Base-by-base conservation (phyloP, 2,329 filamentous ascomycete species). In the Pleurostoma richardsiae region DNA sequence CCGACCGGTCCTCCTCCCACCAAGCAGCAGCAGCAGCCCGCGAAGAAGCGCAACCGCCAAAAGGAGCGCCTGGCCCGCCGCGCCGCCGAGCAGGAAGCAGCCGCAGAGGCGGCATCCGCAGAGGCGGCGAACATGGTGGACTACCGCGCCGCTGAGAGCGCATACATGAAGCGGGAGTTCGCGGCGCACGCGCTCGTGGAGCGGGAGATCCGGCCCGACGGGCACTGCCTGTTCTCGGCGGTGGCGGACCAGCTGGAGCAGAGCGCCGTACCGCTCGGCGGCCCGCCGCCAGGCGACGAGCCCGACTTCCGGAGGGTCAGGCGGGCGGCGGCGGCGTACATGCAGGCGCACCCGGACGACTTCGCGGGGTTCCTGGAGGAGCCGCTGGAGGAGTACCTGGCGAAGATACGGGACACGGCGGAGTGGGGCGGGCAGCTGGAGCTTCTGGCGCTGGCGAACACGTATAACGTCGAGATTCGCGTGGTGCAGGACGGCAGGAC, bases 371-470 rank as follows among this genome's bases (percentile, higher is more conserved):
- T 96, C 61, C 71, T 96, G 55, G 91, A 95, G 60, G 90, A 94
- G 63, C 82, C 85, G 10, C 62, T 96, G 41, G 79, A 80, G 3
- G 71, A 71, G 6, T 95, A 97, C 65, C 76, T 88, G 41, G 69
- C 70, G 41, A 89, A 87, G 69, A 88, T 99, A 50, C 72, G 84
- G 52, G 83, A 94, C 49, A 96, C 91, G 42, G 91, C 89, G 0
- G 92, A 96, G 68, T 99, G 94, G 94, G 94, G 94, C 43, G 94
- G 94, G 0, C 89, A 97, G 72, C 68, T 96, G 52, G 94, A 99
- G 73, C 68, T 99, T 47, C 75, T 85, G 64, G 94, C 94, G 28
- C 74, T 99, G 62, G 88, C 92, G 43, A 84, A 82, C 62, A 82
- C 80, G 46, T 97, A 95, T 58, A 80, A 80, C 3, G 82, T 94